Evolutionary conservation across 1,284 basidiomycete genomes (phyloP).

Genomic region (Cystobasidium slooffiae): DNA sequence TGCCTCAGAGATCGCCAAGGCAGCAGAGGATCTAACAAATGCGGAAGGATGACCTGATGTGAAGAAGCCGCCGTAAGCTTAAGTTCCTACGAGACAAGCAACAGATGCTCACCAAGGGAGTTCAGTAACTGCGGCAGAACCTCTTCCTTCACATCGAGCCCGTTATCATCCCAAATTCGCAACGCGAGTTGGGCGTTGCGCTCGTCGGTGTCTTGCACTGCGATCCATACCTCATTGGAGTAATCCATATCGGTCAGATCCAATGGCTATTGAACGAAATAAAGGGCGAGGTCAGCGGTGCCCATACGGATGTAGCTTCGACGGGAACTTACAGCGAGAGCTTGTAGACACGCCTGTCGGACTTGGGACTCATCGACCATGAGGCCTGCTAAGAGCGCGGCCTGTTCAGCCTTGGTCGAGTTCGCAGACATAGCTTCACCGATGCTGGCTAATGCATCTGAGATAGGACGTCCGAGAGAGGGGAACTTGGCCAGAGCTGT

Average conservation of each 20-base stretch:
- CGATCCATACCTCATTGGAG: conserved; percentile 86
- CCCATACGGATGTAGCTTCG: neutral
- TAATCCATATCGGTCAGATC: conserved; percentile 95
- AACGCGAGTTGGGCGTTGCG: conserved; percentile 83
- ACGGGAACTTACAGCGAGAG: conserved; percentile 70
- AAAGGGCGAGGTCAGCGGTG: conserved; percentile 1
- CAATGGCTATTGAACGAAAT: conserved; percentile 67
- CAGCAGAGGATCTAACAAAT: conserved; percentile 78
- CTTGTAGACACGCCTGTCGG: conserved; percentile 86
- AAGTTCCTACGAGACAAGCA: neutral
- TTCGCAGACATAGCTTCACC: conserved; percentile 78
- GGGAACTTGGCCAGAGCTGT: conserved; percentile 77
- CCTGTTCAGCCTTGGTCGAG: conserved; percentile 68
- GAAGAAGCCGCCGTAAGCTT: neutral
- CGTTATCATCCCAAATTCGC: conserved; percentile 95
- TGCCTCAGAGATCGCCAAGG: conserved; percentile 76
- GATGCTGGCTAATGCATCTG: conserved; percentile 78
- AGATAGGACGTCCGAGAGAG: conserved; percentile 81
- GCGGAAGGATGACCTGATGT: conserved; percentile 72
- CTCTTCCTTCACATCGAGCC: conserved; percentile 79
- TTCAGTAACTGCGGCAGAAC: conserved; percentile 69
- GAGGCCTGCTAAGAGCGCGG: conserved; percentile 72
- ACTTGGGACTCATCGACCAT: conserved; percentile 88
- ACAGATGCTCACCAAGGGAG: conserved; percentile 68
- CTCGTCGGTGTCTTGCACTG: conserved; percentile 88